phyloP scores from a whole-genome alignment of 257 asterid genomes.

The Jacaranda copaia region DNA sequence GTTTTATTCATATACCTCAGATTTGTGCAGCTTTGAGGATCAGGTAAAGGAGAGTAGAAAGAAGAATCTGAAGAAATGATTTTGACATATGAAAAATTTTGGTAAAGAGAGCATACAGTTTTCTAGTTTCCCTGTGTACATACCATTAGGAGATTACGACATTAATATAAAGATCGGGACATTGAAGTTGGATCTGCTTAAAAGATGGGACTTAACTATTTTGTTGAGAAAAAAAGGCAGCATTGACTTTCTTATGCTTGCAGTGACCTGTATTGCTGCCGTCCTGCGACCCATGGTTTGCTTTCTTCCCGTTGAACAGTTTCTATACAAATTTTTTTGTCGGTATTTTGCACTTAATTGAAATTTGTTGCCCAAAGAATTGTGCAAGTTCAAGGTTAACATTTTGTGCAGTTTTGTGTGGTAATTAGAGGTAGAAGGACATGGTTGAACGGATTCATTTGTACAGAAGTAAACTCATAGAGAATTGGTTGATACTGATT shows the following conservation, averaged over 20 bases:
- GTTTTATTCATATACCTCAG: slow-evolving; percentile 35
- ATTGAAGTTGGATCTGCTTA: not conserved
- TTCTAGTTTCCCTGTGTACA: slow-evolving; percentile 3
- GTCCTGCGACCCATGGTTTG: slow-evolving; percentile 21
- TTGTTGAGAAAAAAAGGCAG: slow-evolving; percentile 7
- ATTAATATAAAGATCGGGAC: slow-evolving; percentile 1
- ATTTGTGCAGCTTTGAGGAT: slow-evolving; percentile 32
- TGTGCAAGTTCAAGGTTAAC: slow-evolving; percentile 5
- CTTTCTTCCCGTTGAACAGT: not conserved
- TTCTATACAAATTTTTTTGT: not conserved
- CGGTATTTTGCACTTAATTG: not conserved
- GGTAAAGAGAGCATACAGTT: slow-evolving; percentile 9
- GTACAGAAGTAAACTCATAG: slow-evolving; percentile 31
- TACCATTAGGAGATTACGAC: slow-evolving; percentile 15
- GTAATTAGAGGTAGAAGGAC: slow-evolving; percentile 30
- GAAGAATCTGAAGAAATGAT: slow-evolving; percentile 24
- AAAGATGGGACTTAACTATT: not conserved
- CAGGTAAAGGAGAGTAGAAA: not conserved
- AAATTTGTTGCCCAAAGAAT: not conserved
- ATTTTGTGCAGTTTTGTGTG: slow-evolving; percentile 16
- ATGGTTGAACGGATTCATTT: slow-evolving; percentile 38
- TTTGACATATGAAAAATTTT: slow-evolving; percentile 21
- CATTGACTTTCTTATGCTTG: not conserved
- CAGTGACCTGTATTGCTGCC: not conserved
- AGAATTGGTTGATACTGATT: not conserved